These are phyloP conservation scores for Cutaneotrichosporon dermatis DNA, from an alignment of 1,284 basidiomycete genomes.

Conservation along the genomic window DNA sequence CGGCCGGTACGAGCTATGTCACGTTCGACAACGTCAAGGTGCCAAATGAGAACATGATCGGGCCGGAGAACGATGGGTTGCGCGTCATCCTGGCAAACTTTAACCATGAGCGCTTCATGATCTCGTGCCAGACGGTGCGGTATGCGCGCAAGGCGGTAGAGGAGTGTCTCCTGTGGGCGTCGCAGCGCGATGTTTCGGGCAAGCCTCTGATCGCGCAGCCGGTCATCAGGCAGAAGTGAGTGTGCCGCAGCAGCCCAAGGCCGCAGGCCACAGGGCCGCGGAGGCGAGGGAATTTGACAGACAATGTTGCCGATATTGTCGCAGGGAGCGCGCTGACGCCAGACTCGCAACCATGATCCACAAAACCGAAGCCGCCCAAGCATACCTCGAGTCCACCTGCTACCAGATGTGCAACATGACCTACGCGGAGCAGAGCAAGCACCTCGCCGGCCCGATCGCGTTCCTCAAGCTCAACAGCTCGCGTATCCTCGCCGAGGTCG, in stretches of 20 bases:
- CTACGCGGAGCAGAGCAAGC: conserved; percentile 63
- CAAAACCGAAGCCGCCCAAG: conserved; percentile 74
- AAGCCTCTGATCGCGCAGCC: conserved; percentile 77
- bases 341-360: conserved; percentile 74
- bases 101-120: conserved; percentile 29
- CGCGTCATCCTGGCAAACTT: conserved; percentile 62
- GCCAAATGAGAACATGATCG: conserved; percentile 77
- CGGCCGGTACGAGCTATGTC: conserved; percentile 75
- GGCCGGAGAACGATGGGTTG: conserved; percentile 75
- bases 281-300: no score
- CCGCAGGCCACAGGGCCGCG: no score
- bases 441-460: conserved; percentile 48
- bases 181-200: conserved; percentile 77
- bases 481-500: conserved; percentile 47
- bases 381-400: conserved; percentile 83
- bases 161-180: conserved; percentile 59
- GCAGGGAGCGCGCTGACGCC: neutral
- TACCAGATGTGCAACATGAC: conserved; percentile 85
- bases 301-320: no score
- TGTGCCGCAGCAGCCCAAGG: no score
- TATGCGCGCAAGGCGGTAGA: conserved; percentile 34
- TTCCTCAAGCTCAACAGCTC: conserved; percentile 59
- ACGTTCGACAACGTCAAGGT: conserved; percentile 85
- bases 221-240: conserved; percentile 61
- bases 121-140: conserved; percentile 14